A percentile compares a stretch with the other conserved stretches of the same genome.
Conservation (phyloP, 257 asterid genomes). For the Solanum habrochaites region DNA sequence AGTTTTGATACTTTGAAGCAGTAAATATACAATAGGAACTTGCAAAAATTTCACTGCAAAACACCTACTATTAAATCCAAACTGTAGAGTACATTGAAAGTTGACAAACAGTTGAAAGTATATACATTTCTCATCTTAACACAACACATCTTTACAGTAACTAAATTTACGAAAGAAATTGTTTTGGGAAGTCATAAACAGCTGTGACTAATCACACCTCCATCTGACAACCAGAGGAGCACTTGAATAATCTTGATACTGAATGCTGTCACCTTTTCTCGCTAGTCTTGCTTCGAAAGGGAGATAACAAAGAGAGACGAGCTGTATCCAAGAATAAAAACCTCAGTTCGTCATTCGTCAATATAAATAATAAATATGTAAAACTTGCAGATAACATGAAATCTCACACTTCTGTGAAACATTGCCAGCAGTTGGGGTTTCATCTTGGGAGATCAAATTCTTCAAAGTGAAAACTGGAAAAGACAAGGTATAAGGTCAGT, state of each 20-base stretch:
- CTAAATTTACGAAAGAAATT: neutral
- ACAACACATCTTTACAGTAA: neutral
- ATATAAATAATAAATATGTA: neutral
- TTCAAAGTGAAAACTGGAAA: conserved; percentile 64
- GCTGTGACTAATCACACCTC: neutral
- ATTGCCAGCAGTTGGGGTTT: conserved; percentile 34
- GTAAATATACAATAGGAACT: neutral
- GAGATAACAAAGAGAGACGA: conserved; percentile 66
- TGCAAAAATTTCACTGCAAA: neutral
- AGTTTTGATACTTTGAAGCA: neutral
- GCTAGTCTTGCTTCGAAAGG: conserved; percentile 62
- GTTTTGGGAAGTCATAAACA: neutral
- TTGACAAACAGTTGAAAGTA: neutral
- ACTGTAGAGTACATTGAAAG: neutral
- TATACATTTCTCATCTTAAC: neutral
- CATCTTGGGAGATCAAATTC: conserved; percentile 71
- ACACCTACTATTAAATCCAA: neutral
- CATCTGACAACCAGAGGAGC: neutral
- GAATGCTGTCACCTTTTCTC: conserved; percentile 48
- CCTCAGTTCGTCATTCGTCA: neutral
- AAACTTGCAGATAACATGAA: neutral
- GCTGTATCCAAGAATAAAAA: conserved; percentile 31
- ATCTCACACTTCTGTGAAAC: conserved; percentile 64
- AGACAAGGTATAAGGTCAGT: neutral
- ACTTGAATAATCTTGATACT: neutral